Evolutionary conservation across 495 filamentous ascomycete species (phyloP).

Genomic region (Staphylotrichum tortipilum): DNA sequence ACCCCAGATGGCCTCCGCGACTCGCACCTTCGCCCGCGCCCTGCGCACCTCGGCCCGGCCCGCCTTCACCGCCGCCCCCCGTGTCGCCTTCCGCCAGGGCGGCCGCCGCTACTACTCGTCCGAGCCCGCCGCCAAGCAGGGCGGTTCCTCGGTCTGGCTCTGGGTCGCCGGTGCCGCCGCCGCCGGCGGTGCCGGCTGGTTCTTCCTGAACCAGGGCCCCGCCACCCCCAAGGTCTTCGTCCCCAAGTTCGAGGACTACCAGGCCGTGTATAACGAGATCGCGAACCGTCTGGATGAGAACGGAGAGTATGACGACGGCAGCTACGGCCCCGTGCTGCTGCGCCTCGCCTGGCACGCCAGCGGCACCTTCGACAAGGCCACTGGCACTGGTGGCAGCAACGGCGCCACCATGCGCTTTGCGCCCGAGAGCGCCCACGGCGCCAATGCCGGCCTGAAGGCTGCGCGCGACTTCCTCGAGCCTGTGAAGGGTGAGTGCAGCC

Average conservation of each 20-base stretch:
- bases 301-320: constrained; percentile 94
- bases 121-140: constrained; percentile 49
- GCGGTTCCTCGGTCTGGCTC: constrained; percentile 32
- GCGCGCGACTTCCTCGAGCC: constrained; percentile 91
- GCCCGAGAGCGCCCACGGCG: constrained; percentile 85
- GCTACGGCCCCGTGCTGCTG: constrained; percentile 83
- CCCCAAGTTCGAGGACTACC: constrained; percentile 81
- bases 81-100: constrained; percentile 54
- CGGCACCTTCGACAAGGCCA: constrained; percentile 82
- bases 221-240: constrained; percentile 51
- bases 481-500: constrained; percentile 55
- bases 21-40: constrained; percentile 48
- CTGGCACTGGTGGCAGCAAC: constrained; percentile 86
- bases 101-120: constrained; percentile 72
- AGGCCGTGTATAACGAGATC: constrained; percentile 89
- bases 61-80: constrained; percentile 40
- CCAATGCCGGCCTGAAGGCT: constrained; percentile 81
- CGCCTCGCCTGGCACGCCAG: constrained; percentile 83
- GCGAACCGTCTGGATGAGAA: constrained; percentile 71
- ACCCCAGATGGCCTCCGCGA: constrained; percentile 39
- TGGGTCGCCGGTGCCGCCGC: constrained; percentile 46
- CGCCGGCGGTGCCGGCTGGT: constrained; percentile 57
- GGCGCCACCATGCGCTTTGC: constrained; percentile 97
- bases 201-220: constrained; percentile 44
- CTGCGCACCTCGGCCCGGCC: constrained; percentile 47